Base-by-base conservation (phyloP, 2,329 filamentous ascomycete species). In the Aspergillus costaricaensis region DNA sequence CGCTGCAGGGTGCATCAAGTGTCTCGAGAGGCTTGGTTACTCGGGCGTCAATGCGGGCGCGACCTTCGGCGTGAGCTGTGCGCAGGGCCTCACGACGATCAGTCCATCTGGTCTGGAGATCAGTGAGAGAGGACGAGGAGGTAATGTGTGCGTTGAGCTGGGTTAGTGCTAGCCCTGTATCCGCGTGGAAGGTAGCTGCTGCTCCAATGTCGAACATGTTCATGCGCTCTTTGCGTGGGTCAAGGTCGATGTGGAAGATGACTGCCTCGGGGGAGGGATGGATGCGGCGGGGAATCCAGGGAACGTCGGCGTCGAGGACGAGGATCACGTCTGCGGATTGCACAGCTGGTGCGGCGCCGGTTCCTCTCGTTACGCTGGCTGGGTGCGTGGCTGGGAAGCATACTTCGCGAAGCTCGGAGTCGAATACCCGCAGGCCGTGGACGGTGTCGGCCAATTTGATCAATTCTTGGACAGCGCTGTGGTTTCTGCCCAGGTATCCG, bases 231-330 rank as follows among this genome's bases (percentile, higher is more conserved):
- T 59, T 83, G 77, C 6, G 82, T 80, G 87, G 86, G 64, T 90
- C 88, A 23, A 84, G 78, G 65, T 90, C 88, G 58, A 90, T 79
- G 67, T 90, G 87, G 66, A 84, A 84, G 65, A 90, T 83, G 55
- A 80, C 83, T 1, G 86, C 83, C 10, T 10, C 19, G 2, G 57
- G 17, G 19, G 48, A 38, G 10, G 60, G 60, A 8, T 44, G 52
- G 7, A 59, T 54, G 2, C 60, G 57, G 2, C 44, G 44, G 2
- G 88, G 87, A 61, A 97, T 93, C 91, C 92, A 96, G 0, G 93
- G 92, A 0, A 96, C 91, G 70, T 96, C 92, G 65, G 91, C 94
- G 74, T 96, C 90, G 25, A 96, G 68, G 4, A 96, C 88, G 0
- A 96, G 67, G 60, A 96, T 94, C 5, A 91, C 86, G 72, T 96